Evolutionary conservation across 1,139 yeast species (phyloP).

Genomic region (Hansenula lynferdii): DNA sequence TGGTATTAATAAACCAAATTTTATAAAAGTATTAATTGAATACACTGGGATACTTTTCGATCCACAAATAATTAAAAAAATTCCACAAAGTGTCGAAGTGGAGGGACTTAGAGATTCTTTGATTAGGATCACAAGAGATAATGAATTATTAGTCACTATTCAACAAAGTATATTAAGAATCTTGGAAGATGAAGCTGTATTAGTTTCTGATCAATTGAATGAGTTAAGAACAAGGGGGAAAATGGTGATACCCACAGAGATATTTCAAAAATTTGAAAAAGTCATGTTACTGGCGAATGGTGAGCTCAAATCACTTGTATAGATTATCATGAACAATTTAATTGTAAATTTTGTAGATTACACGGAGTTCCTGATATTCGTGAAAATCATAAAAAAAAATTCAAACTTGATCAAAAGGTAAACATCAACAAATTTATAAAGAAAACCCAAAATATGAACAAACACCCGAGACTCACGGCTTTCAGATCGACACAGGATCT

Average conservation of each 20-base stretch:
- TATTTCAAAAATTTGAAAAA: conserved; percentile 6
- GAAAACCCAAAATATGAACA: neutral
- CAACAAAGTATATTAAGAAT: conserved; percentile 59
- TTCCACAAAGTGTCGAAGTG: conserved; percentile 59
- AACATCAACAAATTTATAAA: no score
- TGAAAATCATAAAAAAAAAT: neutral
- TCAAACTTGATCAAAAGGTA: neutral
- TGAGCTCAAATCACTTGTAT: neutral
- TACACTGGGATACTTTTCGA: conserved; percentile 65
- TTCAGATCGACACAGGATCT: neutral
- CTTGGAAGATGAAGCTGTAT: conserved; percentile 53
- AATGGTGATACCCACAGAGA: conserved; percentile 4
- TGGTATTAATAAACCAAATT: conserved; percentile 67
- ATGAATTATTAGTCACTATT: conserved; percentile 54
- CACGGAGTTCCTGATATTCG: no score
- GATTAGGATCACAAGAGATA: conserved; percentile 58
- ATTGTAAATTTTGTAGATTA: neutral
- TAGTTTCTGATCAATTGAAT: conserved; percentile 29
- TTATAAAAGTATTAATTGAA: conserved; percentile 70
- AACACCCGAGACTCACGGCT: neutral
- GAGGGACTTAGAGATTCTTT: conserved; percentile 62
- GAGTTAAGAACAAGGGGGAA: conserved; percentile 17
- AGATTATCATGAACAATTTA: conserved; percentile 42
- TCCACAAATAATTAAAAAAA: conserved; percentile 61
- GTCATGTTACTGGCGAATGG: conserved; percentile 7